Conservation (phyloP, 2,329 filamentous ascomycete species). For the Erysiphe pulchra region DNA sequence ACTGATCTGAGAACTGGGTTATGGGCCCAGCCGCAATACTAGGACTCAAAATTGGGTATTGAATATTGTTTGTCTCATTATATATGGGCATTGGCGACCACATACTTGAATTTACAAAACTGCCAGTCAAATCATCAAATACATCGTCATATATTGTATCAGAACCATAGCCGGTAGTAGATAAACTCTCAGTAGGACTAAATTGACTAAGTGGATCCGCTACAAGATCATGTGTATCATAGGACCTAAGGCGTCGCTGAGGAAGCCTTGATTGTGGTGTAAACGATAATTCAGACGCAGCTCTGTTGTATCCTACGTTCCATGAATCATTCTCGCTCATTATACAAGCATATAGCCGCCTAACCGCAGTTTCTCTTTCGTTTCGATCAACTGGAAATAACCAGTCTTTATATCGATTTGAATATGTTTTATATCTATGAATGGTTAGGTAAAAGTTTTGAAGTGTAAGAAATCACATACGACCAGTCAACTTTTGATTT, state of each 20-base stretch:
- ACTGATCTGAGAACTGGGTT: too few species aligned
- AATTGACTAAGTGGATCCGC: too few species aligned
- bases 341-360: constrained; percentile 6
- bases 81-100: too few species aligned
- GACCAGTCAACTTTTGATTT: constrained; percentile 7
- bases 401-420: constrained; percentile 9
- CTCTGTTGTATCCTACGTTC: neutral
- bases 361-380: constrained; percentile 6
- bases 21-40: too few species aligned
- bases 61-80: too few species aligned
- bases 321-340: constrained; percentile 1
- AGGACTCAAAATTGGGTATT: too few species aligned
- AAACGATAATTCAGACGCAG: neutral
- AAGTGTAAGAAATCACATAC: constrained; percentile 3
- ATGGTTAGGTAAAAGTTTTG: neutral
- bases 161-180: too few species aligned
- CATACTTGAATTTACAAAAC: too few species aligned
- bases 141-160: too few species aligned
- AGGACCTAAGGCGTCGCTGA: neutral
- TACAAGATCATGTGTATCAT: neutral
- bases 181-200: too few species aligned
- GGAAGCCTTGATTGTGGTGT: constrained; percentile 1
- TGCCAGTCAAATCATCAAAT: too few species aligned
- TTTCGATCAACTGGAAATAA: constrained; percentile 6
- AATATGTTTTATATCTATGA: constrained; percentile 9